phyloP scores from a whole-genome alignment of 106 monocot species.

The Iris macrosiphon region DNA sequence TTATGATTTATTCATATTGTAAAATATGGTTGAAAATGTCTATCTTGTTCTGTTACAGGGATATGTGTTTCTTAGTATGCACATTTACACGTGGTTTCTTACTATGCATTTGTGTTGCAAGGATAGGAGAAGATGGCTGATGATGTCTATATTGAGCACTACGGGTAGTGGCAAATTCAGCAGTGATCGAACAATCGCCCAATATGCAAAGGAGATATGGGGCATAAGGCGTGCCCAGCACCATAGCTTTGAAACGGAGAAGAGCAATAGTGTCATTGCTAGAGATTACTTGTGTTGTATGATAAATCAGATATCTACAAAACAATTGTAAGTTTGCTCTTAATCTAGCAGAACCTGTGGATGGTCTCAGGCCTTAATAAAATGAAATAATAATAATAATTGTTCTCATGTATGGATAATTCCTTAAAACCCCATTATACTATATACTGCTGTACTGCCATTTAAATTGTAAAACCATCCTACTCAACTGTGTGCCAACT shows the following conservation, averaged over 20 bases:
- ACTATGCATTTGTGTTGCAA: slow-evolving; percentile 29
- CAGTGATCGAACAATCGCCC: slow-evolving; percentile 82
- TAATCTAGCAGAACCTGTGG: too few species aligned
- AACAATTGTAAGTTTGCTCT: too few species aligned
- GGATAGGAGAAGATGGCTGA: slow-evolving; percentile 71
- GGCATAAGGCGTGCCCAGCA: slow-evolving; percentile 49
- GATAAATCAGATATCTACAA: slow-evolving; percentile 12
- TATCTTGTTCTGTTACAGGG: background rate
- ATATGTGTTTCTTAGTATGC: background rate
- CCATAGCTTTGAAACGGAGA: slow-evolving; percentile 20
- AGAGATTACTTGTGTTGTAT: background rate
- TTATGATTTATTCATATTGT: background rate
- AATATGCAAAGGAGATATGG: slow-evolving; percentile 93
- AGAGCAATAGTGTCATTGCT: background rate
- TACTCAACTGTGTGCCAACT: too few species aligned
- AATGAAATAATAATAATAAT: too few species aligned
- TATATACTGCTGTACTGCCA: too few species aligned
- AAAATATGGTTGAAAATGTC: background rate
- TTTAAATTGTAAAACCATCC: too few species aligned
- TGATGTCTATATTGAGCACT: slow-evolving; percentile 93
- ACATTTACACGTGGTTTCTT: too few species aligned
- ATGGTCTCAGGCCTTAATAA: too few species aligned
- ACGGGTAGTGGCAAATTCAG: slow-evolving; percentile 94
- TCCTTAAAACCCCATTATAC: too few species aligned
- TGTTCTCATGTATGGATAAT: too few species aligned